Percentiles rank a stretch among this genome's conserved stretches.
Evolutionary conservation across 495 filamentous ascomycete species (phyloP).

Genomic region (Aspergillus haitiensis): DNA sequence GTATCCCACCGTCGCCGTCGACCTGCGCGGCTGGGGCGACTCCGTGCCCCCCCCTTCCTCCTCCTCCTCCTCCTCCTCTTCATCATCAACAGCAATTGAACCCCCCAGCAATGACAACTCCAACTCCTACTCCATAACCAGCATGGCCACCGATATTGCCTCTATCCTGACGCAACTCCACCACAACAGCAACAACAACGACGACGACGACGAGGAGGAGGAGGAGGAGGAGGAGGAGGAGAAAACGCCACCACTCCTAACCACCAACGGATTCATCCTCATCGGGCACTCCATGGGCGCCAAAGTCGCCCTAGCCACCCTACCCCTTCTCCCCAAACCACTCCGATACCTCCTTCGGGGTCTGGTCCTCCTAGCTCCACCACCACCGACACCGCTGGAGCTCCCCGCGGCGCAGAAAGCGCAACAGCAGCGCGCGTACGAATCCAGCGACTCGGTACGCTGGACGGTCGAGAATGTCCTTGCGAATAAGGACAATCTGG

Average conservation of each 20-base stretch:
- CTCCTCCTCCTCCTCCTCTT: too few species aligned
- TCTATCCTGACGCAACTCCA: constrained; percentile 25
- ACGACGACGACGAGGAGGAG: too few species aligned
- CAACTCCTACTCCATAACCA: constrained; percentile 27
- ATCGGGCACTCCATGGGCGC: constrained; percentile 48
- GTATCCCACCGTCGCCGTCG: constrained; percentile 33
- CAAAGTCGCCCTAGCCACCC: constrained; percentile 40
- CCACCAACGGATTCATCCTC: constrained; percentile 32
- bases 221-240: too few species aligned
- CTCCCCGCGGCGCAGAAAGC: constrained; percentile 39
- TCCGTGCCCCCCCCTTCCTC: constrained; percentile 31
- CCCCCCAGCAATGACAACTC: constrained; percentile 3
- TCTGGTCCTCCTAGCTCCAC: constrained; percentile 38
- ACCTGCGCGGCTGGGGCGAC: constrained; percentile 43
- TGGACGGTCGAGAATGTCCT: constrained; percentile 41
- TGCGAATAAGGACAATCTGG: constrained; percentile 21
- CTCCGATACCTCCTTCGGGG: constrained; percentile 28
- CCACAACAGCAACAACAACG: background rate
- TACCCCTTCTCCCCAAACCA: constrained; percentile 14
- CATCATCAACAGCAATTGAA: too few species aligned
- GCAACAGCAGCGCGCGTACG: constrained; percentile 38
- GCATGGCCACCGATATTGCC: constrained; percentile 36
- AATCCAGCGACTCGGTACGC: constrained; percentile 28
- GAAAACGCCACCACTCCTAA: constrained; percentile 13
- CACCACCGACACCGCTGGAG: constrained; percentile 34